phyloP scores from a whole-genome alignment of 495 filamentous ascomycete genomes.

The Cetradonia linearis region DNA sequence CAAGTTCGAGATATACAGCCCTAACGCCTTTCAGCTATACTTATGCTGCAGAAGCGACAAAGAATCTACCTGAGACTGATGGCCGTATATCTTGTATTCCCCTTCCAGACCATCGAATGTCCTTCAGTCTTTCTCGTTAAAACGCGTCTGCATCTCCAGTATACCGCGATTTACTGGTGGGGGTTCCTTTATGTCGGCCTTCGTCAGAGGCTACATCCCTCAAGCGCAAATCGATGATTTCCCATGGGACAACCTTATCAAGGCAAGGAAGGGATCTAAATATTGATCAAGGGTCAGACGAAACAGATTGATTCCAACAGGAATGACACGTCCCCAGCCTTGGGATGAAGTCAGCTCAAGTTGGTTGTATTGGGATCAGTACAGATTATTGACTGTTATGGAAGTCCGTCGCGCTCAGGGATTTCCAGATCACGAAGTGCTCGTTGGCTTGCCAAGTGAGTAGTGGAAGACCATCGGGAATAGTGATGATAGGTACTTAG shows the following conservation, averaged over 20 bases:
- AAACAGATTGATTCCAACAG: slow-evolving; percentile 42
- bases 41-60: slow-evolving; percentile 38
- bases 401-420: slow-evolving; percentile 58
- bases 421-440: slow-evolving; percentile 54
- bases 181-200: slow-evolving; percentile 38
- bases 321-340: slow-evolving; percentile 40
- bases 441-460: slow-evolving; percentile 43
- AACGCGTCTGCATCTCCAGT: slow-evolving; percentile 26
- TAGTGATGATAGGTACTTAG: slow-evolving; percentile 54
- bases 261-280: slow-evolving; percentile 27
- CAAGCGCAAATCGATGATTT: slow-evolving; percentile 25
- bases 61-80: slow-evolving; percentile 50
- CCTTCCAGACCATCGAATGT: slow-evolving; percentile 53
- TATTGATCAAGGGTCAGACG: slow-evolving; percentile 45
- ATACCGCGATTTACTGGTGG: slow-evolving; percentile 38
- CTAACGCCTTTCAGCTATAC: slow-evolving; percentile 48
- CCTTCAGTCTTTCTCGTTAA: slow-evolving; percentile 21
- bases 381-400: slow-evolving; percentile 46
- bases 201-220: slow-evolving; percentile 29
- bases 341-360: slow-evolving; percentile 40
- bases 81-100: slow-evolving; percentile 43
- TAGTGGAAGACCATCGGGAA: slow-evolving; percentile 61
- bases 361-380: slow-evolving; percentile 51
- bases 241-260: slow-evolving; percentile 17
- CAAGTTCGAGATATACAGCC: slow-evolving; percentile 40